A percentile compares a stretch with the other conserved stretches of the same genome.
phyloP scores from a whole-genome alignment of 306 rosid genomes.

The Rubus idaeus region DNA sequence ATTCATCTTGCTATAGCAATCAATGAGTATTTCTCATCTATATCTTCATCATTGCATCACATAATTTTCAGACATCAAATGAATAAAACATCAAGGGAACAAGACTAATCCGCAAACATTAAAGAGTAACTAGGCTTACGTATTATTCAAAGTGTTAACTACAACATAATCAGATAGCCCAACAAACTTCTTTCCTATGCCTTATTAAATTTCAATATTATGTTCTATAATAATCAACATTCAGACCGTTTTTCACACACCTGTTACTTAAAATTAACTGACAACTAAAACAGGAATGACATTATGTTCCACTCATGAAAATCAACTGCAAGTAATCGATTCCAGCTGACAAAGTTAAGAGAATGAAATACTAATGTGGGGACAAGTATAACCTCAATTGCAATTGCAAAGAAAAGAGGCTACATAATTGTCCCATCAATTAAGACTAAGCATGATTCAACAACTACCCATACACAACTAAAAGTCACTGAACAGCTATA shows the following conservation, averaged over 20 bases:
- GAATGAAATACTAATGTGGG: conserved; percentile 41
- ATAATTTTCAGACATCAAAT: background rate
- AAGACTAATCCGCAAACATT: background rate
- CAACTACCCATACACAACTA: no score
- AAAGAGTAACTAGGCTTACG: background rate
- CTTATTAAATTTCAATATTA: no score
- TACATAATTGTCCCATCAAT: conserved; percentile 34
- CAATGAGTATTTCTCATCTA: conserved; percentile 33
- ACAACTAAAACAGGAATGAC: background rate
- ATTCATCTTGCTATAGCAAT: conserved; percentile 75
- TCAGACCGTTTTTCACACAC: no score
- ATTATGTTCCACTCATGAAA: conserved; percentile 47
- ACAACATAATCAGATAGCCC: no score
- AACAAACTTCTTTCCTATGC: no score
- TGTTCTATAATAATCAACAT: no score
- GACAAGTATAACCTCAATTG: conserved; percentile 34
- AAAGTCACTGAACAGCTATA: no score
- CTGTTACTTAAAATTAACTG: no score
- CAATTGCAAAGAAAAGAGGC: conserved; percentile 33
- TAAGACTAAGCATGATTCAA: background rate
- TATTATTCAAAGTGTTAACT: background rate
- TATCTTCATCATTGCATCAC: conserved; percentile 28
- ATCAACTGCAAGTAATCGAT: conserved; percentile 43
- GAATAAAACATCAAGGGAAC: background rate
- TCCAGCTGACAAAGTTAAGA: conserved; percentile 64